Percentiles rank a stretch among this genome's conserved stretches.
phyloP scores from a whole-genome alignment of 495 filamentous ascomycete species.

The Echria macrotheca region DNA sequence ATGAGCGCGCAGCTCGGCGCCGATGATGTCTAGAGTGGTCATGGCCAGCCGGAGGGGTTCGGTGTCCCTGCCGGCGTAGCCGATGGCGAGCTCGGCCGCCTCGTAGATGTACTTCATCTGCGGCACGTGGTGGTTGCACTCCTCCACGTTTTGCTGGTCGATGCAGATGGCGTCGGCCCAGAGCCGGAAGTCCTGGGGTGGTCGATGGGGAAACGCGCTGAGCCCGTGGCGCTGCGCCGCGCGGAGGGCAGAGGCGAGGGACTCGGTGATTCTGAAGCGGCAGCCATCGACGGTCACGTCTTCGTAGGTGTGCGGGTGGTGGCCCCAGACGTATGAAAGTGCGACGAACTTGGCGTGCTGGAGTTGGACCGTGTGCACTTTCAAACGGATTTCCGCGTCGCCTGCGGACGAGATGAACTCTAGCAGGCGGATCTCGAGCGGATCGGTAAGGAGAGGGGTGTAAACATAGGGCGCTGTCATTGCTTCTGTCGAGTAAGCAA shows the following conservation, averaged over 20 bases:
- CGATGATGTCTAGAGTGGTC: neutral
- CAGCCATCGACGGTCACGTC: neutral
- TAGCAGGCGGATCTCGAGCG: neutral
- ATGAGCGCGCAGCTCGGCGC: neutral
- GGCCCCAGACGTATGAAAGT: neutral
- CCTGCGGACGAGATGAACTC: neutral
- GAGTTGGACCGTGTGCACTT: neutral
- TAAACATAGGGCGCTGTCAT: neutral
- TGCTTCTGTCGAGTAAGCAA: neutral
- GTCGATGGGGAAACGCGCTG: neutral
- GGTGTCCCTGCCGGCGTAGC: neutral
- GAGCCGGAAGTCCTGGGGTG: neutral
- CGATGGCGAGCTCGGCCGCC: neutral
- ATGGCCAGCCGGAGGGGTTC: neutral
- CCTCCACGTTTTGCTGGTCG: neutral
- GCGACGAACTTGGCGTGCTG: neutral
- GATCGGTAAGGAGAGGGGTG: neutral
- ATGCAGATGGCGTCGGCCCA: neutral
- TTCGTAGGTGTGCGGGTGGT: neutral
- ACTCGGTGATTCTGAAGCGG: neutral
- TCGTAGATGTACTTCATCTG: neutral
- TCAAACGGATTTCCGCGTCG: neutral
- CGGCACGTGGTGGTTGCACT: neutral
- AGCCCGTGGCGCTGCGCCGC: neutral
- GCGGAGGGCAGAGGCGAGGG: neutral